phyloP scores from a whole-genome alignment of 352 stramenopile genomes.

The Phytophthora kernoviae region DNA sequence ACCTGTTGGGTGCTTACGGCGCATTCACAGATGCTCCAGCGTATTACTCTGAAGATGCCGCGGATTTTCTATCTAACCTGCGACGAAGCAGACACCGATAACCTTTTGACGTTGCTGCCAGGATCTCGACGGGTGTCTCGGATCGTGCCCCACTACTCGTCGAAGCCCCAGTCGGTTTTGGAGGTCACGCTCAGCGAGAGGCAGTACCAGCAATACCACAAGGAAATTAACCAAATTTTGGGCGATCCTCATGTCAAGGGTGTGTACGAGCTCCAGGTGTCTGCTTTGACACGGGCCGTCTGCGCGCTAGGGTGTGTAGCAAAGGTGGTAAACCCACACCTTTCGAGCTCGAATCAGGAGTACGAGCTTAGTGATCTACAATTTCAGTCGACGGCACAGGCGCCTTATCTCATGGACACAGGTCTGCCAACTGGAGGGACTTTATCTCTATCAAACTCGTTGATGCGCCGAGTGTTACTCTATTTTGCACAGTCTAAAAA shows the following conservation, averaged over 20 bases:
- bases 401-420: slow-evolving; percentile 65
- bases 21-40: slow-evolving; percentile 71
- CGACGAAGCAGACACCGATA: slow-evolving; percentile 79
- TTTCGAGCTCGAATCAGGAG: slow-evolving; percentile 47
- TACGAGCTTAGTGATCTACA: slow-evolving; percentile 77
- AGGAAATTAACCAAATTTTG: slow-evolving; percentile 83
- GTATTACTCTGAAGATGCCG: slow-evolving; percentile 76
- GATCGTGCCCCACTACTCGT: slow-evolving; percentile 58
- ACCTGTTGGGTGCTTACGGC: slow-evolving; percentile 96
- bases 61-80: slow-evolving; percentile 67
- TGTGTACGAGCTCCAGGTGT: slow-evolving; percentile 95
- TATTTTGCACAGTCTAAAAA: slow-evolving; percentile 79
- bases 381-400: slow-evolving; percentile 72
- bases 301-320: slow-evolving; percentile 92
- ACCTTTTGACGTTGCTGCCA: slow-evolving; percentile 62
- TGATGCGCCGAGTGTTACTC: slow-evolving; percentile 63
- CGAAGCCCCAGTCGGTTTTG: slow-evolving; percentile 61
- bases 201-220: slow-evolving; percentile 76
- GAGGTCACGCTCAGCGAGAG: slow-evolving; percentile 74
- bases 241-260: slow-evolving; percentile 78
- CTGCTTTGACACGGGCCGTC: slow-evolving; percentile 88
- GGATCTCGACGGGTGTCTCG: slow-evolving; percentile 60
- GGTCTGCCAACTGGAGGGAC: slow-evolving; percentile 8
- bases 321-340: slow-evolving; percentile 56
- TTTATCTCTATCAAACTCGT: slow-evolving; percentile 15